These are phyloP conservation scores for Yamadazyma sp. DNA, from an alignment of 1,139 yeast species.

Conservation along the genomic window DNA sequence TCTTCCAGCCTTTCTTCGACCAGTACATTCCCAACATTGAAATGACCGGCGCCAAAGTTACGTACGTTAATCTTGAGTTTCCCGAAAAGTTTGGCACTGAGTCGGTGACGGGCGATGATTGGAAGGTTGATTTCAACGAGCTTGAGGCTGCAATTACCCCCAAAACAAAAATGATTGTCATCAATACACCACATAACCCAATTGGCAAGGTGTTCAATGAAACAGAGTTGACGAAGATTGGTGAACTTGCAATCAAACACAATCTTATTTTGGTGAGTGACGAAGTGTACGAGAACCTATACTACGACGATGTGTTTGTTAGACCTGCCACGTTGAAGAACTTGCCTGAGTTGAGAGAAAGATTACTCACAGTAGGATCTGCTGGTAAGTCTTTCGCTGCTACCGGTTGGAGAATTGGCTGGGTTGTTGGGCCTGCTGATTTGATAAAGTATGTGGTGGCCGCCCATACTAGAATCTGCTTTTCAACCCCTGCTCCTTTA, in stretches of 20 bases:
- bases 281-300: slow-evolving; percentile 92
- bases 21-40: slow-evolving; percentile 94
- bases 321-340: slow-evolving; percentile 74
- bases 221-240: slow-evolving; percentile 71
- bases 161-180: slow-evolving; percentile 79
- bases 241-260: slow-evolving; percentile 78
- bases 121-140: slow-evolving; percentile 81
- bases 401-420: slow-evolving; percentile 98
- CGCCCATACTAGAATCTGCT: slow-evolving; percentile 92
- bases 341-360: slow-evolving; percentile 70
- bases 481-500: slow-evolving; percentile 87
- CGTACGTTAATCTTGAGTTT: slow-evolving; percentile 79
- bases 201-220: slow-evolving; percentile 84
- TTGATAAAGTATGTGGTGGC: slow-evolving; percentile 77
- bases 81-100: slow-evolving; percentile 70
- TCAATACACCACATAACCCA: slow-evolving; percentile 96
- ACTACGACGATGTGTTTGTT: slow-evolving; percentile 65
- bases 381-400: slow-evolving; percentile 98
- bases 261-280: slow-evolving; percentile 82
- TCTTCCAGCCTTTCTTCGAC: slow-evolving; percentile 96
- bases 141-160: slow-evolving; percentile 66
- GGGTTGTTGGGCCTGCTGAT: slow-evolving; percentile 87
- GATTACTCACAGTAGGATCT: slow-evolving; percentile 90
- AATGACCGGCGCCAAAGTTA: slow-evolving; percentile 88
- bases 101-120: slow-evolving; percentile 76